Conservation (phyloP, 441 rosid genomes). For the Adansonia madagascariensis region DNA sequence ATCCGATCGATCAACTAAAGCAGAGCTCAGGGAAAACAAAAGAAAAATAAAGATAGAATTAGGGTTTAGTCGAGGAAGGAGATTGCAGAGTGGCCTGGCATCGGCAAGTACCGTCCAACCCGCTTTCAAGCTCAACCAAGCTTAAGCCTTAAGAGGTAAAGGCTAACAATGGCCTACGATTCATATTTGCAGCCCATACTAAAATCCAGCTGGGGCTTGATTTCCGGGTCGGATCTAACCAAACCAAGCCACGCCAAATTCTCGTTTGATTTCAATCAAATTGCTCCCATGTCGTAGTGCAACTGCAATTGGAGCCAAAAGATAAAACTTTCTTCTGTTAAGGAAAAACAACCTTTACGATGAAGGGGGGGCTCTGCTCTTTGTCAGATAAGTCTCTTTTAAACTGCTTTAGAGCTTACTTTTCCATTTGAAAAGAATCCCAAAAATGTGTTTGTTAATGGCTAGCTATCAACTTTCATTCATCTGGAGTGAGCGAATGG, state of each 20-base stretch:
- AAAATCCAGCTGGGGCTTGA: background rate
- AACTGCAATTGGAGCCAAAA: conserved; percentile 5
- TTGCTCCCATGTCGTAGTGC: background rate
- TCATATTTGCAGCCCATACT: background rate
- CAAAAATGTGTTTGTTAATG: background rate
- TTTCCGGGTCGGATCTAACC: background rate
- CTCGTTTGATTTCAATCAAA: background rate
- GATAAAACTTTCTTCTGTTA: background rate
- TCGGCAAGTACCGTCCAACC: background rate
- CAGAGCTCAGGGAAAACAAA: background rate
- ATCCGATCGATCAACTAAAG: background rate
- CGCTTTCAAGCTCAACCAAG: background rate
- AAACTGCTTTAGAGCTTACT: background rate
- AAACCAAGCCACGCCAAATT: background rate
- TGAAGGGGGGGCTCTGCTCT: background rate
- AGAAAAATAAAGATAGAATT: background rate
- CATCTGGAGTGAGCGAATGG: background rate
- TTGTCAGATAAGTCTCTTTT: conserved; percentile 19
- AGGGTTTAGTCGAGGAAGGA: background rate
- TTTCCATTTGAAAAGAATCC: conserved; percentile 7
- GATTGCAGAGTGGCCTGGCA: background rate
- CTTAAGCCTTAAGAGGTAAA: background rate
- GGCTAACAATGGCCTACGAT: background rate
- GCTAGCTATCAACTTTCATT: background rate
- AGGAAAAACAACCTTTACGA: background rate